Percentiles rank a stretch among this genome's conserved stretches.
Conservation (phyloP, 129 eudicot species). For the Rutidosis leptorrhynchoides region DNA sequence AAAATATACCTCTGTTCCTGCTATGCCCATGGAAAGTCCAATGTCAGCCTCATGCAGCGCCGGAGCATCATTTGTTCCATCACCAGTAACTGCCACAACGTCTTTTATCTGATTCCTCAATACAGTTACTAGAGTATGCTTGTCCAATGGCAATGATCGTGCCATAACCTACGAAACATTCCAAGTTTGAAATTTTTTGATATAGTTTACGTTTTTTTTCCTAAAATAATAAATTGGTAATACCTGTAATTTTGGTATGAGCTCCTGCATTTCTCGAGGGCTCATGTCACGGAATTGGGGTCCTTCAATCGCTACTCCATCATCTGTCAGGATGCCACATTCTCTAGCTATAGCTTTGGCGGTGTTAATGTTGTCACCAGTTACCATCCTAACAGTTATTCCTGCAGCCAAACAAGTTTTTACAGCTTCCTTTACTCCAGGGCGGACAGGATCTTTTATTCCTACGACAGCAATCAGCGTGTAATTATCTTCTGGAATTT, state of each 20-base stretch:
- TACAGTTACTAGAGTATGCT: slow-evolving; percentile 68
- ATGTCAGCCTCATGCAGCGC: slow-evolving; percentile 94
- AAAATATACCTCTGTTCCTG: slow-evolving; percentile 99
- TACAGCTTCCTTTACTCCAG: slow-evolving; percentile 82
- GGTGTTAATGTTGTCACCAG: slow-evolving; percentile 79
- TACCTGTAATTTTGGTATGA: slow-evolving; percentile 76
- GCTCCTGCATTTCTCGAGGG: slow-evolving; percentile 47
- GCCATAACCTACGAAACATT: no score
- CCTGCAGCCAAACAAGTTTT: slow-evolving; percentile 78
- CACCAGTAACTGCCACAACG: slow-evolving; percentile 96
- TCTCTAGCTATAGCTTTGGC: slow-evolving; percentile 89
- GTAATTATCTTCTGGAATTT: slow-evolving; percentile 57
- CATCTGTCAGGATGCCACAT: slow-evolving; percentile 76
- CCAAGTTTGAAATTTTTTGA: no score
- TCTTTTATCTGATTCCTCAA: slow-evolving; percentile 65
- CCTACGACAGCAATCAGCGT: slow-evolving; percentile 78
- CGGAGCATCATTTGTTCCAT: slow-evolving; percentile 97
- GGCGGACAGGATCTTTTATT: slow-evolving; percentile 83
- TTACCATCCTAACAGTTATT: slow-evolving; percentile 71
- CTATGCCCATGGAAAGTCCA: slow-evolving; percentile 96
- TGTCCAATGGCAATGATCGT: slow-evolving; percentile 80
- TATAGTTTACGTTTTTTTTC: no score
- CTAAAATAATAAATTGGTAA: no score
- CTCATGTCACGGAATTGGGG: slow-evolving; percentile 55
- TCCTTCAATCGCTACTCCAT: slow-evolving; percentile 82